phyloP scores from a whole-genome alignment of 1,284 basidiomycete species.

The Schizophyllum commune region DNA sequence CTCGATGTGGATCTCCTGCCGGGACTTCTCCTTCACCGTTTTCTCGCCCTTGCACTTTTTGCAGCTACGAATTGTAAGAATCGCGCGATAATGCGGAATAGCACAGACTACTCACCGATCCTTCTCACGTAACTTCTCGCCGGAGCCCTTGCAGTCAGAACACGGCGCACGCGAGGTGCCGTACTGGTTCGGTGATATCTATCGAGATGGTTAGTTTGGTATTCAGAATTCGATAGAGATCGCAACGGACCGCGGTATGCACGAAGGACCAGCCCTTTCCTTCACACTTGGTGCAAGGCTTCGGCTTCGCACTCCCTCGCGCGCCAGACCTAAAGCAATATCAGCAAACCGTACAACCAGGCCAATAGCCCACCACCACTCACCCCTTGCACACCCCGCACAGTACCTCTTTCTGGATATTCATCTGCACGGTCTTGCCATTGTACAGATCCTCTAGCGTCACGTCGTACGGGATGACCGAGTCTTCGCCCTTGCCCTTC shows the following conservation, averaged over 20 bases:
- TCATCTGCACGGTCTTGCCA: conserved; percentile 86
- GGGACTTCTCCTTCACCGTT: conserved; percentile 81
- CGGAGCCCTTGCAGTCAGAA: conserved; percentile 73
- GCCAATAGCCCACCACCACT: conserved; percentile 17
- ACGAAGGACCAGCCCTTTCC: conserved; percentile 74
- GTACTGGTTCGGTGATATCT: conserved; percentile 44
- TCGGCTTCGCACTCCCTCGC: conserved; percentile 72
- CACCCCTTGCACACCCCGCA: conserved; percentile 81
- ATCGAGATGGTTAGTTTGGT: conserved; percentile 6
- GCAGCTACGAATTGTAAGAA: conserved; percentile 48
- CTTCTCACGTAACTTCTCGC: conserved; percentile 80
- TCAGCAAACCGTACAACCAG: background rate
- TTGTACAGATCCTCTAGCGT: conserved; percentile 91
- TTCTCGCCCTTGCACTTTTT: conserved; percentile 93
- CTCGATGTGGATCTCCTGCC: conserved; percentile 81
- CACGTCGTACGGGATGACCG: conserved; percentile 77
- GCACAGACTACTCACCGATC: conserved; percentile 51
- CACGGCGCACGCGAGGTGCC: conserved; percentile 56
- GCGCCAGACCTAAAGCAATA: conserved; percentile 60
- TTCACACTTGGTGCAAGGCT: conserved; percentile 75
- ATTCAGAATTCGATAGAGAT: background rate
- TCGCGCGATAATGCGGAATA: background rate
- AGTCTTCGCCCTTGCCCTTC: conserved; percentile 59
- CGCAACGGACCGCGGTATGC: conserved; percentile 44
- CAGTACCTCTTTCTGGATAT: conserved; percentile 79